A percentile compares a stretch with the other conserved stretches of the same genome.
These are phyloP conservation scores for Talaromyces amestolkiae DNA, from an alignment of 2,329 filamentous ascomycete genomes.

Conservation along the genomic window DNA sequence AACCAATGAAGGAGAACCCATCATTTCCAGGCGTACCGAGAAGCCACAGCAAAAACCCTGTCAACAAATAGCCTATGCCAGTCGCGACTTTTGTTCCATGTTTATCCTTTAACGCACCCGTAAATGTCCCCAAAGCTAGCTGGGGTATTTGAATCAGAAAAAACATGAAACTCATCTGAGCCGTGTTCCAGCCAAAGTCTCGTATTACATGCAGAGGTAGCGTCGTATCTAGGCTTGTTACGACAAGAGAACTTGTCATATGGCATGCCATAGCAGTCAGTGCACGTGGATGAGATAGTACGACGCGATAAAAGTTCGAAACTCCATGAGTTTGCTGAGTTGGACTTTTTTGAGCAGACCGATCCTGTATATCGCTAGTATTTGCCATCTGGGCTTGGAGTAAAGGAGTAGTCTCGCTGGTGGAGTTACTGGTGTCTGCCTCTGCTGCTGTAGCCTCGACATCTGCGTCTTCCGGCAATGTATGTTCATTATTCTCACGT, in stretches of 20 bases:
- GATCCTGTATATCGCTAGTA: neutral
- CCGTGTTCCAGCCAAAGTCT: slow-evolving; percentile 55
- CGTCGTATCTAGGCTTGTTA: slow-evolving; percentile 57
- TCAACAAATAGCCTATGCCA: slow-evolving; percentile 25
- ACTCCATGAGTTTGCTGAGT: neutral
- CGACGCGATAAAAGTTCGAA: slow-evolving; percentile 33
- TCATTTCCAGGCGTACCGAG: slow-evolving; percentile 30
- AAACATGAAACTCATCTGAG: slow-evolving; percentile 56
- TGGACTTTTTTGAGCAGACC: neutral
- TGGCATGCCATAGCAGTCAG: slow-evolving; percentile 43
- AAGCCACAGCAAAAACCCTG: slow-evolving; percentile 29
- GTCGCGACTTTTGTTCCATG: slow-evolving; percentile 28
- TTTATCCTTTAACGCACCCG: slow-evolving; percentile 47
- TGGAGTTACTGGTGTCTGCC: neutral
- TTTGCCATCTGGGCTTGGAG: neutral
- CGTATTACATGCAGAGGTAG: slow-evolving; percentile 55
- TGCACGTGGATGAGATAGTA: slow-evolving; percentile 45
- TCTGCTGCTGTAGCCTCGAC: neutral
- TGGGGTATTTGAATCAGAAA: slow-evolving; percentile 57
- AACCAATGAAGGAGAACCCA: slow-evolving; percentile 27
- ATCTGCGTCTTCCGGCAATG: neutral
- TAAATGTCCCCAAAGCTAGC: slow-evolving; percentile 58
- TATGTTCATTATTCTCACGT: neutral
- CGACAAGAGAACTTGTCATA: slow-evolving; percentile 49
- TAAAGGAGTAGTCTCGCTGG: slow-evolving; percentile 7